Percentiles rank a stretch among this genome's conserved stretches.
phyloP scores from a whole-genome alignment of 768 basidiomycete species.

The Mycena amicta region DNA sequence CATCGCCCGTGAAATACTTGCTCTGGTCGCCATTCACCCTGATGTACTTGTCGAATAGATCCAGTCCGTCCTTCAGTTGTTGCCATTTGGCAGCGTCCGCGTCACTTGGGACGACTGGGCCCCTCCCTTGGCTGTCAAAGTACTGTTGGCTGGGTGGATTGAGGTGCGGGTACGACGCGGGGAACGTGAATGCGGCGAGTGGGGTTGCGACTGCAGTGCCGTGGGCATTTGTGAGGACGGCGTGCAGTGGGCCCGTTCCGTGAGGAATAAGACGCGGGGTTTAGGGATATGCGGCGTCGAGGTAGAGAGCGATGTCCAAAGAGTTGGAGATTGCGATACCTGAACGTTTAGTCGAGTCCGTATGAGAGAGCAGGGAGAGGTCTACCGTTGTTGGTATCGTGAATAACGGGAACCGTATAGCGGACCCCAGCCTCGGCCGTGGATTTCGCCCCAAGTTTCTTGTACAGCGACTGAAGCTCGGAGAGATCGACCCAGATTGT shows the following conservation, averaged over 20 bases:
- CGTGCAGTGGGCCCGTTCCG: slow-evolving; percentile 42
- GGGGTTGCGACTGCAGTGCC: slow-evolving; percentile 13
- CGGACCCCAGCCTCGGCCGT: slow-evolving; percentile 35
- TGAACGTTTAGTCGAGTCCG: not conserved
- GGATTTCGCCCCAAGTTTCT: slow-evolving; percentile 39
- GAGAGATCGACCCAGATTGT: slow-evolving; percentile 57
- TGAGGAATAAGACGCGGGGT: slow-evolving; percentile 34
- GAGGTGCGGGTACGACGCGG: slow-evolving; percentile 29
- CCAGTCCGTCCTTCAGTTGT: slow-evolving; percentile 35
- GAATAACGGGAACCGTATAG: slow-evolving; percentile 55
- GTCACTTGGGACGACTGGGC: slow-evolving; percentile 32
- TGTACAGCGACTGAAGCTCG: slow-evolving; percentile 42
- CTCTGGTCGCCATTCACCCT: slow-evolving; percentile 26
- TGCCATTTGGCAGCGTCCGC: slow-evolving; percentile 39
- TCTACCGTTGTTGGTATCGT: slow-evolving; percentile 43
- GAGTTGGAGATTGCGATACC: slow-evolving; percentile 43
- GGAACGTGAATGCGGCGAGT: slow-evolving; percentile 23
- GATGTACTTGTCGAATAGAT: slow-evolving; percentile 32
- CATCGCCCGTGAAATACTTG: slow-evolving; percentile 39
- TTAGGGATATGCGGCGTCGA: slow-evolving; percentile 51
- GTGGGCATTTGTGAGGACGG: slow-evolving; percentile 26
- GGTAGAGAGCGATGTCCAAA: slow-evolving; percentile 48
- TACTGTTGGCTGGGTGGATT: slow-evolving; percentile 37
- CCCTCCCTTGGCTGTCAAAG: slow-evolving; percentile 41
- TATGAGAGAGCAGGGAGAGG: not conserved